A percentile compares a stretch with the other conserved stretches of the same genome.
phyloP scores from a whole-genome alignment of 208 protist species.

The Trypanosoma melophagium region DNA sequence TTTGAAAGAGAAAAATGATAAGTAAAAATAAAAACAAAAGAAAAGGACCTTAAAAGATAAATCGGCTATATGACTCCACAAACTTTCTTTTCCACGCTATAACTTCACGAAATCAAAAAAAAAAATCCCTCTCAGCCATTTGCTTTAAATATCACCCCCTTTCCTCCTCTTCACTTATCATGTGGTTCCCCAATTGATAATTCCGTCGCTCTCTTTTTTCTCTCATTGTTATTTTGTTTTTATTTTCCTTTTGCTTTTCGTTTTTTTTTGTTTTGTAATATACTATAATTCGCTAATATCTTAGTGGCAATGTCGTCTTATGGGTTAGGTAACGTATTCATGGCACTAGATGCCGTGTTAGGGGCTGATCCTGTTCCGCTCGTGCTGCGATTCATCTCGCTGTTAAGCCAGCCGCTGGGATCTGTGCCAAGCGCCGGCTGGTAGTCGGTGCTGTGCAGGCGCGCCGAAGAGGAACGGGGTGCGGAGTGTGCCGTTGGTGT shows the following conservation, averaged over 20 bases:
- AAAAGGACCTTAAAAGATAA: no score
- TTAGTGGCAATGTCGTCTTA: neutral
- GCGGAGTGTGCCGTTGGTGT: constrained; percentile 2
- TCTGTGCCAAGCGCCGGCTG: constrained; percentile 83
- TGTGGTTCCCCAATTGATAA: no score
- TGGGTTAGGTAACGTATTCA: neutral
- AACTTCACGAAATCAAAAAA: no score
- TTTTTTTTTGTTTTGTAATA: neutral
- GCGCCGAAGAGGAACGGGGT: constrained; percentile 8
- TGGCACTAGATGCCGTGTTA: neutral
- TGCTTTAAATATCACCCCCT: no score
- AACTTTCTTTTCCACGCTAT: no score
- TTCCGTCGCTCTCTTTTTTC: no score
- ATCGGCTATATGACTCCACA: no score
- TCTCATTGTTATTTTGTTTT: constrained; percentile 1
- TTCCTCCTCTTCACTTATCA: no score
- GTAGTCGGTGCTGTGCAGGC: constrained; percentile 44
- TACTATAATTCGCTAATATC: neutral
- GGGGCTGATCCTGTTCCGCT: neutral
- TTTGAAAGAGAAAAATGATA: no score
- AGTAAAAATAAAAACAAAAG: no score
- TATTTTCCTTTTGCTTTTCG: neutral
- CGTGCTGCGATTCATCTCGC: neutral
- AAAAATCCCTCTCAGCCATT: no score
- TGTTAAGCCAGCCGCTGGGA: constrained; percentile 46